Conservation (phyloP, 2,329 filamentous ascomycete genomes). For the Monosporascus sp. region DNA sequence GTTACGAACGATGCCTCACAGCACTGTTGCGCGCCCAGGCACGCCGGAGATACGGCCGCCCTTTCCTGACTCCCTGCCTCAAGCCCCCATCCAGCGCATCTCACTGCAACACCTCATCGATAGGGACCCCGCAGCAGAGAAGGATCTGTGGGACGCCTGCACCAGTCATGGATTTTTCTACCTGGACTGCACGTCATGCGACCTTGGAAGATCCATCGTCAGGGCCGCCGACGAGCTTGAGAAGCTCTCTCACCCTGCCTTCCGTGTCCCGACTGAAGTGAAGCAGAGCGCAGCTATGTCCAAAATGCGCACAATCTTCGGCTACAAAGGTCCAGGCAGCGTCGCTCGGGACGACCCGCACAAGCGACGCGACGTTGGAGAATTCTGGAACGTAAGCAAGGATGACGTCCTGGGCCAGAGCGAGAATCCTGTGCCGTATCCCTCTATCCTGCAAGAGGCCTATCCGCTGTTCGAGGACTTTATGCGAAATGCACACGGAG, state of each 20-base stretch:
- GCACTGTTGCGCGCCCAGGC: neutral
- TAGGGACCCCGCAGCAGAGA: conserved; percentile 13
- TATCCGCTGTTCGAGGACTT: conserved; percentile 22
- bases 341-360: conserved; percentile 22
- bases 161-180: conserved; percentile 28
- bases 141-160: conserved; percentile 21
- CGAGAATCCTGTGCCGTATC: conserved; percentile 23
- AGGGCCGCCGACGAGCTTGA: conserved; percentile 16
- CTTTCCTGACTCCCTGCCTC: conserved; percentile 22
- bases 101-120: conserved; percentile 20
- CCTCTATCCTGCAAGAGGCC: conserved; percentile 14
- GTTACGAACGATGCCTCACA: neutral
- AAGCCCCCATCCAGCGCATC: conserved; percentile 23
- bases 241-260: conserved; percentile 17
- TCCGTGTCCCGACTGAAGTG: conserved; percentile 22
- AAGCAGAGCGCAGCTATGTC: conserved; percentile 20
- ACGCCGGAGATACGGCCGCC: conserved; percentile 19
- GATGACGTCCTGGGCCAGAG: conserved; percentile 23
- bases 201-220: conserved; percentile 15
- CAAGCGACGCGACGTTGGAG: conserved; percentile 22
- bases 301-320: conserved; percentile 20
- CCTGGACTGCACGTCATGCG: conserved; percentile 18
- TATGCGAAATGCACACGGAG: conserved; percentile 19
- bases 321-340: conserved; percentile 27
- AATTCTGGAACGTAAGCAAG: conserved; percentile 31